These are phyloP conservation scores for Sphaerostilbella broomeana DNA, from an alignment of 2,329 filamentous ascomycete species.

Conservation along the genomic window DNA sequence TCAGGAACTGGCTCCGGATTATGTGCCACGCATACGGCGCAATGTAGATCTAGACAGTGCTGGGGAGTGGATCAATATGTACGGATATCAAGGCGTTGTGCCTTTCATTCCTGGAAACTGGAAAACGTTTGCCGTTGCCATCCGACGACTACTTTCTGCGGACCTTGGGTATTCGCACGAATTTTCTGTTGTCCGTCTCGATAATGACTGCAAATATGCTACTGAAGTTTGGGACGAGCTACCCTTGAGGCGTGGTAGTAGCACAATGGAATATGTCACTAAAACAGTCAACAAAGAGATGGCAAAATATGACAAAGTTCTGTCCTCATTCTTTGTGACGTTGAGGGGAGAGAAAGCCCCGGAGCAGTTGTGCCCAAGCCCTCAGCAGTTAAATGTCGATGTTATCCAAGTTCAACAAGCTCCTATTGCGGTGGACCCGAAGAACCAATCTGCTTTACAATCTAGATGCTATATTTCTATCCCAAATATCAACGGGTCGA, in stretches of 20 bases:
- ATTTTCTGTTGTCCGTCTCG: slow-evolving; percentile 14
- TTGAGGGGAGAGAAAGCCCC: slow-evolving; percentile 6
- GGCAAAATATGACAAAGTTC: not conserved
- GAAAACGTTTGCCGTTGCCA: slow-evolving; percentile 17
- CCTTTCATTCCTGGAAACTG: slow-evolving; percentile 19
- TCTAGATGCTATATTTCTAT: slow-evolving; percentile 8
- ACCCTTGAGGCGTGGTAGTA: not conserved
- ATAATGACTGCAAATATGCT: not conserved
- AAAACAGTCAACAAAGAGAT: not conserved
- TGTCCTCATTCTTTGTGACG: slow-evolving; percentile 23
- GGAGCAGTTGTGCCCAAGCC: slow-evolving; percentile 18
- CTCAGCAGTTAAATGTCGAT: slow-evolving; percentile 14
- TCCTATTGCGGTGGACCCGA: too few relatives aligned
- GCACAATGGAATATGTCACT: not conserved
- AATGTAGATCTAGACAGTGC: too few relatives aligned
- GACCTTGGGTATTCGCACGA: not conserved
- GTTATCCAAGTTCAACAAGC: too few relatives aligned
- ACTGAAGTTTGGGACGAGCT: slow-evolving; percentile 2
- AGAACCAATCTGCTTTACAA: too few relatives aligned
- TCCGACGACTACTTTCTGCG: slow-evolving; percentile 20
- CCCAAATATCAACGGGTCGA: not conserved
- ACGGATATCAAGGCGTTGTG: slow-evolving; percentile 28
- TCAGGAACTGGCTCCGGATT: too few relatives aligned
- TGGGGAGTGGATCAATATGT: slow-evolving; percentile 14
- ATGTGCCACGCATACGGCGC: too few relatives aligned